Conservation (phyloP, 805 yeast species). For the Candida maesae region DNA sequence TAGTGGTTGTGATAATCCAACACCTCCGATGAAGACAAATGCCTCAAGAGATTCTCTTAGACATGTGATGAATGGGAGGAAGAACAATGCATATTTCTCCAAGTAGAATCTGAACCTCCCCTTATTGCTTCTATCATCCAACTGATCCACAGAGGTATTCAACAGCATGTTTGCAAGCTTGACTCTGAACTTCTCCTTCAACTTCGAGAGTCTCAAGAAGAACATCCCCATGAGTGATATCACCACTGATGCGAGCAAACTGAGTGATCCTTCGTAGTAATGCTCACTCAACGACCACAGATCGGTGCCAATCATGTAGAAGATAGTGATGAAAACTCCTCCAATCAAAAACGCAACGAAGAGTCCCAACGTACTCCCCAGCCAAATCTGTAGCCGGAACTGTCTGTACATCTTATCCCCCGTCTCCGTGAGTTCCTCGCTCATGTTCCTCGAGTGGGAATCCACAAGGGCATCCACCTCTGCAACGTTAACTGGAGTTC, state of each 20-base stretch:
- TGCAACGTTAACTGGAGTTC: constrained; percentile 7
- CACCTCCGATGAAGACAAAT: constrained; percentile 87
- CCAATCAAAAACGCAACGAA: constrained; percentile 70
- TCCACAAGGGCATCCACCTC: constrained; percentile 4
- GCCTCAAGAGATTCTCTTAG: constrained; percentile 90
- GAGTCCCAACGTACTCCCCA: constrained; percentile 75
- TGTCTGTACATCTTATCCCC: constrained; percentile 37
- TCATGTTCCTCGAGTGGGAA: background rate
- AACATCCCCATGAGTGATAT: constrained; percentile 87
- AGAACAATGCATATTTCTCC: constrained; percentile 64
- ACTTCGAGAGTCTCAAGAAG: constrained; percentile 71
- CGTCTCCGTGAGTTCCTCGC: constrained; percentile 15
- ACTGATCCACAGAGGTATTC: constrained; percentile 26
- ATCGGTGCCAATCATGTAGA: constrained; percentile 77
- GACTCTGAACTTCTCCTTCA: constrained; percentile 78
- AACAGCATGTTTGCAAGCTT: constrained; percentile 46
- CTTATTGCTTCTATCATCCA: constrained; percentile 13
- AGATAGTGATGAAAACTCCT: constrained; percentile 59
- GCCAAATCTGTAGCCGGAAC: constrained; percentile 69
- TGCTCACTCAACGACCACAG: constrained; percentile 86
- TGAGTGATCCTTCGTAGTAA: constrained; percentile 83
- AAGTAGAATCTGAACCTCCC: constrained; percentile 34
- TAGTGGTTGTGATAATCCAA: constrained; percentile 69
- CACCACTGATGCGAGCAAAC: constrained; percentile 70
- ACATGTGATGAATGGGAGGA: constrained; percentile 82